Base-by-base conservation (phyloP, 257 asterid genomes). In the Solanum chaucha region DNA sequence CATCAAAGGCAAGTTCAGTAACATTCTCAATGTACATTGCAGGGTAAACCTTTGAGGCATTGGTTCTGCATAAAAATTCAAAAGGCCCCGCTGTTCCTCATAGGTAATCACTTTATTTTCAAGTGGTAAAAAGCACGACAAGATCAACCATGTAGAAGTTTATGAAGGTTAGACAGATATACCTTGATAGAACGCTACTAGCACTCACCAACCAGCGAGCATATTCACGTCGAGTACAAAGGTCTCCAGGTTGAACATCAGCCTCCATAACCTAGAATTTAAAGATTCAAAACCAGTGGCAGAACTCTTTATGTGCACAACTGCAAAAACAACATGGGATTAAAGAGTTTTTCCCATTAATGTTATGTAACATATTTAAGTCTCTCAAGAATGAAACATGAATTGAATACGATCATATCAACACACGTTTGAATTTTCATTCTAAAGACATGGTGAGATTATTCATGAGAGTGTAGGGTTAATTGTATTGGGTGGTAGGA, bases 1-100 rank as follows among this genome's bases (percentile, higher is more conserved):
- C 99, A 91, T 97, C 99, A 89, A 93, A 97, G 88, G 99, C 99
- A 91, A 97, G 98, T 87, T 97, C 98, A 51, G 98, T 93, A 87
- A 93, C 90, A 91, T 95, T 94, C 87, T 97, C 98, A 55, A 95
- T 97, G 93, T 91, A 97, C 99, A 97, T 97, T 87, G 99, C 99
- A 83, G 99, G 98, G 89, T 95, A 95, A 84, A 95, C 98, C 91
- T 97, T 95, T 81, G 98, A 94, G 84, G 95, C 90, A 46, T 93
- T 90, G 91, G 89, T 95, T 94, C 99, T 97, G 90, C 86, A 44
- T 4, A 10, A 64, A 4, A 61, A 10, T n/a, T 61, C 38, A 70
- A 72, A 82, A 68, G 72, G 55, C 5, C 48, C 32, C 30, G 30
- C 32, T 5, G 1, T 72, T 51, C 30, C 84, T 28, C 44, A 86